Conservation (phyloP, 176 grass and related monocot species). For the Cymbopogon citratus region DNA sequence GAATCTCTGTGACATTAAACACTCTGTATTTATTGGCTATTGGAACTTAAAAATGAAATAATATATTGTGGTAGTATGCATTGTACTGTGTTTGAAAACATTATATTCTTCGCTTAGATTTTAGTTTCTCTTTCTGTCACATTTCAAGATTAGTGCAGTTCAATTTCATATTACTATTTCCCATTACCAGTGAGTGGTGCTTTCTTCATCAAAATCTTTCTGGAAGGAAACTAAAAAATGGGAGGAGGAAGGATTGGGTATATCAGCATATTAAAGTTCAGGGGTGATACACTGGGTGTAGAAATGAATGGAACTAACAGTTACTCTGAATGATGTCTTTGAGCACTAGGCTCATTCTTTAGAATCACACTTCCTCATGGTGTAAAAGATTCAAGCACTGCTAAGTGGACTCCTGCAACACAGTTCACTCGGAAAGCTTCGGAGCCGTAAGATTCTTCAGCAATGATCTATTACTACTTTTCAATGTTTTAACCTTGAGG, state of each 20-base stretch:
- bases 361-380: not conserved
- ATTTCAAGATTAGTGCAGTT: not conserved
- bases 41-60: conserved; percentile 16
- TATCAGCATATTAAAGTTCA: not conserved
- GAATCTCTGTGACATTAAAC: not conserved
- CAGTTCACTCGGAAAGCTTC: not conserved
- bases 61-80: not conserved
- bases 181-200: not conserved
- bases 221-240: not conserved
- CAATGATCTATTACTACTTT: not conserved
- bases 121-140: not conserved
- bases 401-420: not conserved
- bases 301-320: not conserved
- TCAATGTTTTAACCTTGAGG: not conserved
- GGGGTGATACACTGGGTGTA: not conserved
- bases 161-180: conserved; percentile 5
- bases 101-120: not conserved
- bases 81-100: not conserved
- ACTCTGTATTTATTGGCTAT: not conserved
- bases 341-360: conserved; percentile 3
- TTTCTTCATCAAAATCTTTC: not conserved
- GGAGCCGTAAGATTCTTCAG: not conserved
- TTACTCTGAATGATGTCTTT: not conserved
- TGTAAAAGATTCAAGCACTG: not conserved
- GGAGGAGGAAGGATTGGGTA: not conserved